Evolutionary conservation across 495 filamentous ascomycete genomes (phyloP).

Genomic region (Aspergillus heteromorphus): DNA sequence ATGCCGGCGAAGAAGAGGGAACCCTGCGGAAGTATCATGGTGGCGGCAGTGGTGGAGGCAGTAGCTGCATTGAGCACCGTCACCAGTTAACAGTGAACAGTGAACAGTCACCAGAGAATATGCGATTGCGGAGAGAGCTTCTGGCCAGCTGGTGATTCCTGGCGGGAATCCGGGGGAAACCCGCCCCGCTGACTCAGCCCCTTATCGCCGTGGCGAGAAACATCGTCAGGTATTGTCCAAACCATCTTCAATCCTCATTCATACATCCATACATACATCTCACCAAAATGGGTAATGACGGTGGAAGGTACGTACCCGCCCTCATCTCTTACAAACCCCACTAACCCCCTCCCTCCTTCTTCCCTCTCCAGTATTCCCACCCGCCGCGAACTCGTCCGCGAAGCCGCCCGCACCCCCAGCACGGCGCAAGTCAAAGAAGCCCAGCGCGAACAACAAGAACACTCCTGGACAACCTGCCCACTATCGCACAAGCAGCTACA

Average conservation of each 20-base stretch:
- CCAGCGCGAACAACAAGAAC: constrained; percentile 71
- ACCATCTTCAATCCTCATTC: background rate
- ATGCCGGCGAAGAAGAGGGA: constrained; percentile 36
- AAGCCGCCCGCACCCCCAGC: constrained; percentile 72
- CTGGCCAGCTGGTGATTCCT: constrained; percentile 35
- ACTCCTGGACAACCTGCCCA: constrained; percentile 82
- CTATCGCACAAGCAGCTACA: constrained; percentile 71
- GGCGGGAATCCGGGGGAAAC: constrained; percentile 7
- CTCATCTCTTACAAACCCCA: background rate
- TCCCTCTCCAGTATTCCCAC: constrained; percentile 66
- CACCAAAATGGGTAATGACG: constrained; percentile 97
- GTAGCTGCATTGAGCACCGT: constrained; percentile 31
- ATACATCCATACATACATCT: too few relatives aligned
- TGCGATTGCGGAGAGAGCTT: constrained; percentile 39
- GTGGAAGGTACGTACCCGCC: constrained; percentile 54
- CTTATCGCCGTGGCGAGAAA: constrained; percentile 16
- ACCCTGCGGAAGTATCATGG: constrained; percentile 38
- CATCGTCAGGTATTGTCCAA: constrained; percentile 7
- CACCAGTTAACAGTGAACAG: too few relatives aligned
- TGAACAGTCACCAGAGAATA: too few relatives aligned
- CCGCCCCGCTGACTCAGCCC: constrained; percentile 25
- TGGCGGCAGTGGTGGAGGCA: constrained; percentile 14
- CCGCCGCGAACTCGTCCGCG: constrained; percentile 89
- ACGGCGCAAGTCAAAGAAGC: constrained; percentile 88
- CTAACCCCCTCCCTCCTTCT: background rate